These are phyloP conservation scores for Picochlorum sp. DNA, from an alignment of 139 green algal species.

Conservation along the genomic window DNA sequence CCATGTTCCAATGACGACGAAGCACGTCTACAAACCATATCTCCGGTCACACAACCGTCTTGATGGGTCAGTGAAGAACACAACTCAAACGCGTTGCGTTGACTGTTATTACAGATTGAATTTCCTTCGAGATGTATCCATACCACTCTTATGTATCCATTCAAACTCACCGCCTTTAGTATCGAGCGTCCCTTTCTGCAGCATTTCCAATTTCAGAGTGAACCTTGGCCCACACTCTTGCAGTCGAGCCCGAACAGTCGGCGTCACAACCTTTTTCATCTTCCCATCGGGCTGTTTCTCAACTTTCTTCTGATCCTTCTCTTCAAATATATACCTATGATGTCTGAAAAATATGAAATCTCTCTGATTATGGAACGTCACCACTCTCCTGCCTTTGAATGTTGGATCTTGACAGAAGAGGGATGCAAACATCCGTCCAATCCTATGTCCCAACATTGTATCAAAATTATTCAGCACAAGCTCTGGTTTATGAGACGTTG, in stretches of 20 bases:
- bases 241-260: constrained; percentile 49
- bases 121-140: constrained; percentile 59
- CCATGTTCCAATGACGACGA: too few species aligned
- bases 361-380: constrained; percentile 98
- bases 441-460: constrained; percentile 72
- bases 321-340: constrained; percentile 89
- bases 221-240: constrained; percentile 97
- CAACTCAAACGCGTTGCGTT: too few species aligned
- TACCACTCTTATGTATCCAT: constrained; percentile 78
- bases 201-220: constrained; percentile 79
- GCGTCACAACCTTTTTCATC: constrained; percentile 39
- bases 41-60: too few species aligned
- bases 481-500: constrained; percentile 76
- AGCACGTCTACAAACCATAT: too few species aligned
- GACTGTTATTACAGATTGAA: constrained; percentile 52
- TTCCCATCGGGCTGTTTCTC: constrained; percentile 15
- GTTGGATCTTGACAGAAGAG: constrained; percentile 88
- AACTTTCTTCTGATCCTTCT: constrained; percentile 50
- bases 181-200: constrained; percentile 96
- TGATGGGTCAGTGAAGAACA: too few species aligned
- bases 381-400: constrained; percentile 79
- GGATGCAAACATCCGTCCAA: constrained; percentile 83
- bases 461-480: constrained; percentile 93
- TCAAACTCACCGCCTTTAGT: constrained; percentile 92
- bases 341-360: constrained; percentile 99